Evolutionary conservation across 106 monocot species (phyloP).

Genomic region (Allium cepa): DNA sequence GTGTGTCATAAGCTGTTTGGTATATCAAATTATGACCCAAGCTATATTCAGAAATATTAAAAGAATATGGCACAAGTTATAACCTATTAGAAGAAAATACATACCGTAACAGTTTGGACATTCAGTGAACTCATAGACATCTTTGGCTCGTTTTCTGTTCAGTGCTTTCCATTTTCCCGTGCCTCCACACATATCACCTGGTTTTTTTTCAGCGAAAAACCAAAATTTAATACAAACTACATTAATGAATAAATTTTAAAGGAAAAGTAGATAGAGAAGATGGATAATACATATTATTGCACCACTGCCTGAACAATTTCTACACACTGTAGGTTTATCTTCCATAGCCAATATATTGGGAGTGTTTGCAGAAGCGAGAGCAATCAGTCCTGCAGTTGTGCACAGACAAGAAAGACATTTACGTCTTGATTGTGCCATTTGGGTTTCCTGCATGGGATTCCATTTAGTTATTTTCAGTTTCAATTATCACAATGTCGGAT

Average conservation of each 20-base stretch:
- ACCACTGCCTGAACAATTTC: constrained; percentile 81
- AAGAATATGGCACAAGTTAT: not conserved
- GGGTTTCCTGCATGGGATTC: constrained; percentile 11
- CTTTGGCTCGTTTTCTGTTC: constrained; percentile 92
- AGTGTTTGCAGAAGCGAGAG: constrained; percentile 20
- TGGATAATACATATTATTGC: constrained; percentile 68
- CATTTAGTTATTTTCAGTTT: too few species aligned
- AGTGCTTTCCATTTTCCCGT: constrained; percentile 98
- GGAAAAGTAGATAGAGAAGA: not conserved
- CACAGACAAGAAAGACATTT: constrained; percentile 69
- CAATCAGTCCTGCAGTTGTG: constrained; percentile 50
- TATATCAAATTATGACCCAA: too few species aligned
- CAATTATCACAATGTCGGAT: too few species aligned
- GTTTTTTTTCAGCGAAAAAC: not conserved
- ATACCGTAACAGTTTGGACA: constrained; percentile 96
- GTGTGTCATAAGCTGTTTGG: not conserved
- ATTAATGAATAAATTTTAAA: not conserved
- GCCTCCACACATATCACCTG: constrained; percentile 98
- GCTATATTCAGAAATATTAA: too few species aligned
- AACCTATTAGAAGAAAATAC: constrained; percentile 4
- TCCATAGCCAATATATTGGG: constrained; percentile 29
- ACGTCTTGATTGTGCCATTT: constrained; percentile 44
- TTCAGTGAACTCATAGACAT: constrained; percentile 96
- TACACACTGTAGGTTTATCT: constrained; percentile 51
- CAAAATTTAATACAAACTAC: not conserved